Evolutionary conservation across 352 stramenopile species (phyloP), one percentile per base, ranked within the genome.

Genomic region (Phytophthora fragariae): DNA sequence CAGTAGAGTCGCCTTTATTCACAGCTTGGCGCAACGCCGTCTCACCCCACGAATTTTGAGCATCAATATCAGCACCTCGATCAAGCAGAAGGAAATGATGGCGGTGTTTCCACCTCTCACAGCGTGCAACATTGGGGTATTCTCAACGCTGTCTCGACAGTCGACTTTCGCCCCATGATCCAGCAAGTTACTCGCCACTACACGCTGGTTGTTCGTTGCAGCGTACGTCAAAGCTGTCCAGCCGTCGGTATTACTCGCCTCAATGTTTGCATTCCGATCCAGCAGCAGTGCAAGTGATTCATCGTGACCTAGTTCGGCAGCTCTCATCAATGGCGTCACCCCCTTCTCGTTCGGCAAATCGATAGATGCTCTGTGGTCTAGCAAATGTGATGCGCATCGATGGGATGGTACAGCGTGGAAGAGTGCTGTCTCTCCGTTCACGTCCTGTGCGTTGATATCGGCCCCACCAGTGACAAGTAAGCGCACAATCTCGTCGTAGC

Each of bases 141-240:
- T 57, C 14, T 21, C 27, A 12, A 41, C 2, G 3, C 5, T 6
- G 27, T 58, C 53, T 21, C 7, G 15, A 35, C 14, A 35, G 53
- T 58, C 53, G 29, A 44, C 27, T 6, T 58, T 9, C 11, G 27
- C 53, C 8, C 53, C 53, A 19, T 21, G 15, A 39, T 58, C 53
- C 3, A 58, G 53, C 27, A 58, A 39, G 11, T 27, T 41, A 19
- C 4, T 35, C 11, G 17, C 53, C 11, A 39, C 53, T 21, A 6
- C 27, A 8, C 24, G 14, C 11, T 19, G 53, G 15, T 29, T 29
- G n/a, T 58, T 35, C 53, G 27, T 12, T 35, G 27, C 27, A 21
- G 53, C 53, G 17, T 58, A 58, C 10, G 27, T 58, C 14, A 58
- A 21, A 58, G 53, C 53, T 41, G 53, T 14, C 52, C 52, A 57